Evolutionary conservation across 805 yeast genomes (phyloP).

Genomic region (Starmerella vitae): DNA sequence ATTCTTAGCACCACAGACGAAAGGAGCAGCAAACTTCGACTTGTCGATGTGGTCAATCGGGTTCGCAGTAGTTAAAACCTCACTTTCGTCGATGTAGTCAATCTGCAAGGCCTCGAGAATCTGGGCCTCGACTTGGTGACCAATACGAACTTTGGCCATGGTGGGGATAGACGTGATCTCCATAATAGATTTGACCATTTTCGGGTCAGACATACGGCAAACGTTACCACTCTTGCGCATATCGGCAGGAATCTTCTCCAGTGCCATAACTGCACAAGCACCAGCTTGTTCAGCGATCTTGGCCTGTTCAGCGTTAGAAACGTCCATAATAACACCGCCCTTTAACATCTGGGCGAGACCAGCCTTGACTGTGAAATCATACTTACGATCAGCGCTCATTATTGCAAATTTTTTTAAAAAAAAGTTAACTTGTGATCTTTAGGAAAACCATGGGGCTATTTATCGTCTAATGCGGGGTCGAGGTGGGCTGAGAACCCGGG

Average conservation of each 20-base stretch:
- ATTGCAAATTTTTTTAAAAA: too few relatives aligned
- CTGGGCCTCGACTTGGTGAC: conserved; percentile 73
- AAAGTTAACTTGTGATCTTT: too few relatives aligned
- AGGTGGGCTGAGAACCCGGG: too few relatives aligned
- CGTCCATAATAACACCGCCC: conserved; percentile 41
- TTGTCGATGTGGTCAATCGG: conserved; percentile 51
- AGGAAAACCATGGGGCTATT: too few relatives aligned
- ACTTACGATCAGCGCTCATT: neutral
- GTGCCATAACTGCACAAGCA: conserved; percentile 82
- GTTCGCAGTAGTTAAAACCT: conserved; percentile 74
- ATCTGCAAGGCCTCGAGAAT: conserved; percentile 55
- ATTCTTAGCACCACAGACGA: conserved; percentile 73
- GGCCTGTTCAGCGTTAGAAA: conserved; percentile 70
- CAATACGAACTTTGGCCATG: conserved; percentile 78
- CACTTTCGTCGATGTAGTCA: conserved; percentile 75
- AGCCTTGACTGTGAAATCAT: conserved; percentile 41
- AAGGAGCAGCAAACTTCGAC: conserved; percentile 50
- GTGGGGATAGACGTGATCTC: conserved; percentile 42
- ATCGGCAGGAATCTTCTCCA: conserved; percentile 75
- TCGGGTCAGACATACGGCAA: conserved; percentile 76
- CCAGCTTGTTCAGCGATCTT: conserved; percentile 69
- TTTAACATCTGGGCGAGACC: conserved; percentile 80
- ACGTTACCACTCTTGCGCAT: conserved; percentile 72
- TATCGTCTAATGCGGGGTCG: too few relatives aligned
- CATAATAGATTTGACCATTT: conserved; percentile 64